These are phyloP conservation scores for Groenewaldozyma sp. DNA, from an alignment of 1,139 yeast species.

Conservation along the genomic window DNA sequence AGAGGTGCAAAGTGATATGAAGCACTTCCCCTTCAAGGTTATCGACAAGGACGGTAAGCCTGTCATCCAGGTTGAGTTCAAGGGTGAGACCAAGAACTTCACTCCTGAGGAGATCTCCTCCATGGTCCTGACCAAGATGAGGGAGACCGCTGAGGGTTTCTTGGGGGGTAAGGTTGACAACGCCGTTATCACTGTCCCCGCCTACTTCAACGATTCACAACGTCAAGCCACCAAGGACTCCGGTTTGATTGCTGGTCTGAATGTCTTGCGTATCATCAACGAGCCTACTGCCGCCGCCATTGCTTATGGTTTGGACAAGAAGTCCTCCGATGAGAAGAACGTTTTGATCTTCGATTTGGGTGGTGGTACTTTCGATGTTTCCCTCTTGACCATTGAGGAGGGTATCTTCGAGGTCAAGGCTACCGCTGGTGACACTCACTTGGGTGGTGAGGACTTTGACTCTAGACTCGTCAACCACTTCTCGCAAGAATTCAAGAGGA, in stretches of 20 bases:
- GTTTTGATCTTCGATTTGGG: constrained; percentile 93
- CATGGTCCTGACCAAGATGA: constrained; percentile 91
- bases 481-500: constrained; percentile 92
- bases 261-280: constrained; percentile 88
- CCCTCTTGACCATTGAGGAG: constrained; percentile 92
- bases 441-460: constrained; percentile 99
- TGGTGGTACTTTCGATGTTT: constrained; percentile 99
- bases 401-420: constrained; percentile 99
- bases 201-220: constrained; percentile 92
- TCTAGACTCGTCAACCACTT: constrained; percentile 92
- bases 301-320: constrained; percentile 95
- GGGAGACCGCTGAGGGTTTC: constrained; percentile 90
- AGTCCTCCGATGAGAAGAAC: constrained; percentile 70
- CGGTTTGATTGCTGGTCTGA: constrained; percentile 92
- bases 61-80: constrained; percentile 82
- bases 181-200: constrained; percentile 92
- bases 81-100: constrained; percentile 87
- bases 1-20: constrained; percentile 85
- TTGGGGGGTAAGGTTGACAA: constrained; percentile 78
- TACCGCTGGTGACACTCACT: constrained; percentile 99
- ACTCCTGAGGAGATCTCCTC: constrained; percentile 95
- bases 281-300: constrained; percentile 97
- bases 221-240: constrained; percentile 98
- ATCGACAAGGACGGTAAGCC: constrained; percentile 81
- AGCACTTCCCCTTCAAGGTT: constrained; percentile 95